A percentile compares a stretch with the other conserved stretches of the same genome.
These are phyloP conservation scores for Penicillium hordei DNA, from an alignment of 2,329 filamentous ascomycete species.

Conservation along the genomic window DNA sequence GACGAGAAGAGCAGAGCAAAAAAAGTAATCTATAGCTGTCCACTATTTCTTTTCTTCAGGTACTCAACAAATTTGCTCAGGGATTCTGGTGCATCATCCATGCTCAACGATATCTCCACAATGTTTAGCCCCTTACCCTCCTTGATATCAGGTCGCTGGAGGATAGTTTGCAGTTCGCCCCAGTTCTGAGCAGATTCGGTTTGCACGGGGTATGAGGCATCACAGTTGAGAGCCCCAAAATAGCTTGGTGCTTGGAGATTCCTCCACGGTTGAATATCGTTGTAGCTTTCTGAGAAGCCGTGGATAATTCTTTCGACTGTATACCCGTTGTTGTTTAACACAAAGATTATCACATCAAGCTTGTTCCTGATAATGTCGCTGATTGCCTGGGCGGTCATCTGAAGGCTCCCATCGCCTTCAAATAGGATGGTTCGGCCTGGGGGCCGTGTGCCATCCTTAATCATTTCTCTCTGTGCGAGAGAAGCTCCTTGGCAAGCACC, in stretches of 20 bases:
- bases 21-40: neutral
- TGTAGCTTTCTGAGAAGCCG: conserved; percentile 72
- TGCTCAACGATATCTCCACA: neutral
- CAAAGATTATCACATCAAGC: conserved; percentile 74
- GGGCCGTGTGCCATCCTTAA: neutral
- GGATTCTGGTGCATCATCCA: neutral
- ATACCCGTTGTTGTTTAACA: conserved; percentile 80
- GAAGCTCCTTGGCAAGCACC: conserved; percentile 9
- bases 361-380: conserved; percentile 76
- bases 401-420: conserved; percentile 81
- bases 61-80: neutral
- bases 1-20: too few species aligned
- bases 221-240: neutral
- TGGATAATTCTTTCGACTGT: conserved; percentile 75
- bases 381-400: conserved; percentile 79
- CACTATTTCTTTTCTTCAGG: neutral
- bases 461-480: conserved; percentile 1
- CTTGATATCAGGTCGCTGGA: neutral
- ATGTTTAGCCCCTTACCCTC: neutral
- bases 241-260: neutral
- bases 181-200: neutral
- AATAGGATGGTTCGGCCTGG: conserved; percentile 67
- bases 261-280: conserved; percentile 58
- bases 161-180: neutral
- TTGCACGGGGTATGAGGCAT: neutral